Base-by-base conservation (phyloP, 345 rosid species). In the Acer saccharum region DNA sequence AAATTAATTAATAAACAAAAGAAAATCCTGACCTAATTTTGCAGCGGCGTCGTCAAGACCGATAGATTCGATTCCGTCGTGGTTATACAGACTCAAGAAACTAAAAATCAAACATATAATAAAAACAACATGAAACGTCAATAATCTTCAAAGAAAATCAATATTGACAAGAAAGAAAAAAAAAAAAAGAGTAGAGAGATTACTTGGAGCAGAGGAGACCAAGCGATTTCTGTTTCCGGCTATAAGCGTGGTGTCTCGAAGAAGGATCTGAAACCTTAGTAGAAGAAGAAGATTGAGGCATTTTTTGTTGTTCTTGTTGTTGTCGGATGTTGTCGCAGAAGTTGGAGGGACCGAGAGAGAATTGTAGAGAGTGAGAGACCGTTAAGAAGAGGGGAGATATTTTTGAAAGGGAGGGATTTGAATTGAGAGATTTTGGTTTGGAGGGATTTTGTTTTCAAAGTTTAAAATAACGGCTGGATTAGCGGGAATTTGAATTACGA, bases 171-270 rank as follows among this genome's bases (percentile, higher is more conserved):
- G 21, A 23, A 55, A 25, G 21, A 23, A 29, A 27, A 1, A 29
- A 4, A 4, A 0, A 23, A 0, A 29, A 10, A 68, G 27, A 14
- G 48, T 9, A 27, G 69, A 63, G 60, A 39, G 68, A 14, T 65
- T 81, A 93, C 98, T 93, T 95, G 66, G 98, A 87, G 80, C 98
- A 95, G 9, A 95, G 86, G 55, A 95, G 98, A 25, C 98, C 97
- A 11, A 95, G 93, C 41, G 98, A 95, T 77, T 95, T 95, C 85
- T 93, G 91, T 75, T 95, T 95, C 27, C 98, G 85, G 78, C 95
- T 91, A 57, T 95, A 95, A 7, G 84, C 58, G 54, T 86, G 87
- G 81, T 88, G 98, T 10, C 87, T 61, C 9, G 87, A 82, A 25
- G 87, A 80, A 50, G 89, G 77, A n/a, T 88, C 93, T 12, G 89